A percentile compares a stretch with the other conserved stretches of the same genome.
phyloP scores from a whole-genome alignment of 2,329 filamentous ascomycete genomes.

The Nannizzia gypsea region DNA sequence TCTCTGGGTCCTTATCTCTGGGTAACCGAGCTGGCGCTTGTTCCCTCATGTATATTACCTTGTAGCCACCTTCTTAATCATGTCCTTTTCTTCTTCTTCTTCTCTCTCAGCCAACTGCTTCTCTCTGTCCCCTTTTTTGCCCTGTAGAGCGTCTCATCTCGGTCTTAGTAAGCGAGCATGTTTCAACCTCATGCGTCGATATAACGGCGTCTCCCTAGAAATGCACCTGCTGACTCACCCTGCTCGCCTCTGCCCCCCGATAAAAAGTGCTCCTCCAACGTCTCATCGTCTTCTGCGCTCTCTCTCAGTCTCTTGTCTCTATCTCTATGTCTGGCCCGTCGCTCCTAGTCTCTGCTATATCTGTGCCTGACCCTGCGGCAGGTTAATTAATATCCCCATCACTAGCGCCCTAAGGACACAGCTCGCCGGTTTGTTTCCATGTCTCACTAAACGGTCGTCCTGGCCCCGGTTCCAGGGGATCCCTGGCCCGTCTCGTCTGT shows the following conservation, averaged over 20 bases:
- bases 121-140: too few species aligned
- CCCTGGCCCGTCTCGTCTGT: not conserved
- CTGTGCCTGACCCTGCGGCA: not conserved
- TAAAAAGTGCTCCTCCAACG: not conserved
- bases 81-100: not conserved
- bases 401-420: not conserved
- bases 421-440: not conserved
- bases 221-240: not conserved
- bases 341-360: too few species aligned
- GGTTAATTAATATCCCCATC: not conserved
- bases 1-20: constrained; percentile 14
- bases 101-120: not conserved
- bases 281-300: not conserved
- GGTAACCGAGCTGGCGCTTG: constrained; percentile 5
- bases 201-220: not conserved
- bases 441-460: not conserved
- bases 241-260: not conserved
- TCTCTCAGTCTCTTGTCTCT: not conserved
- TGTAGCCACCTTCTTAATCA: not conserved
- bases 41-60: not conserved
- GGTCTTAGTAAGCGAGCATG: not conserved
- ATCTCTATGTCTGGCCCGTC: not conserved
- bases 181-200: not conserved
- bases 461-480: not conserved
- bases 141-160: not conserved